These are phyloP conservation scores for Ceratocystis colombiana DNA, from an alignment of 2,329 filamentous ascomycete genomes.

Conservation along the genomic window DNA sequence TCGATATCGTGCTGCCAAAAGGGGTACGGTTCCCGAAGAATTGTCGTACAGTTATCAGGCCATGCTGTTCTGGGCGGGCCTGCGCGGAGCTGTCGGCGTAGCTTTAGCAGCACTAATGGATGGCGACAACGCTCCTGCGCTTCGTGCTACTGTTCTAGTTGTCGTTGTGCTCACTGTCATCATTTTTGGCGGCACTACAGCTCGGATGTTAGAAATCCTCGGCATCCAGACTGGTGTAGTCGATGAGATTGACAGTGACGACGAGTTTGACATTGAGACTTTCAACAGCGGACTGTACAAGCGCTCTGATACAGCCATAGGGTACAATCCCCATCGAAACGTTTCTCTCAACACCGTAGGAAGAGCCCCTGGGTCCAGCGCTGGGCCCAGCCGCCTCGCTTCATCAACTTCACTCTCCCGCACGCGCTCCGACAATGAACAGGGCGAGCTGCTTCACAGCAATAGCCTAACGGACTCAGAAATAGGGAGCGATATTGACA, in stretches of 20 bases:
- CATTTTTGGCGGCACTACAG: slow-evolving; percentile 95
- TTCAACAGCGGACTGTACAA: slow-evolving; percentile 67
- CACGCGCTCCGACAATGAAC: slow-evolving; percentile 40
- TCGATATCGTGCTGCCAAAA: slow-evolving; percentile 67
- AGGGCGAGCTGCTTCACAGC: slow-evolving; percentile 34
- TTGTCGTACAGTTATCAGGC: slow-evolving; percentile 90
- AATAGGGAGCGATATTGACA: slow-evolving; percentile 55
- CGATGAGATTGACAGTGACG: slow-evolving; percentile 93
- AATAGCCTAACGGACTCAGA: slow-evolving; percentile 46
- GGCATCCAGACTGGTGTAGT: slow-evolving; percentile 94
- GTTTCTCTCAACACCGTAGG: slow-evolving; percentile 48
- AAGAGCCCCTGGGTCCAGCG: slow-evolving; percentile 26
- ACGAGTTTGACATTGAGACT: slow-evolving; percentile 92
- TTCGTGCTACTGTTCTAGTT: slow-evolving; percentile 91
- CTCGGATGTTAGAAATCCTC: slow-evolving; percentile 92
- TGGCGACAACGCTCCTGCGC: slow-evolving; percentile 68
- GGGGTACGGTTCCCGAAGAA: slow-evolving; percentile 67
- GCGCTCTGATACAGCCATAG: slow-evolving; percentile 64
- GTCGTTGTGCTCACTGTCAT: slow-evolving; percentile 97
- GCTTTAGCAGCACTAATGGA: slow-evolving; percentile 81
- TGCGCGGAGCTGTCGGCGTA: slow-evolving; percentile 91
- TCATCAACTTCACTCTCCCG: slow-evolving; percentile 44
- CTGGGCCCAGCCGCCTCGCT: slow-evolving; percentile 28
- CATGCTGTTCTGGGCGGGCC: slow-evolving; percentile 99
- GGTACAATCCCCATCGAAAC: slow-evolving; percentile 61